Percentiles rank a stretch among this genome's conserved stretches.
phyloP scores from a whole-genome alignment of 2,329 filamentous ascomycete species.

The Pseudodiploospora longispora region DNA sequence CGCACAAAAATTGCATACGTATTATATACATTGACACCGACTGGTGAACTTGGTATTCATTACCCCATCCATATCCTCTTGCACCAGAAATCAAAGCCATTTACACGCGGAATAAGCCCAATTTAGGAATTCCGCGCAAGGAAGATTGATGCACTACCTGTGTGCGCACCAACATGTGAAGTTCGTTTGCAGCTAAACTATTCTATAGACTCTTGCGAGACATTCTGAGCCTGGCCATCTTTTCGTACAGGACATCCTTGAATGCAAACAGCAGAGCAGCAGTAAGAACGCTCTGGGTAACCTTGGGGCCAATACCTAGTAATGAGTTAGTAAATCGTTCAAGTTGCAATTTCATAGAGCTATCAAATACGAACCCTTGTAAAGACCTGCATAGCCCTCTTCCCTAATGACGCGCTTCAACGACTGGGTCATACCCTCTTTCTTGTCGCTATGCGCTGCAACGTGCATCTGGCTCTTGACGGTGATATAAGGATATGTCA shows the following conservation, averaged over 20 bases:
- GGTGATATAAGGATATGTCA: conserved; percentile 98
- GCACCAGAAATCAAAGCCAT: too few species aligned
- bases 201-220: conserved; percentile 25
- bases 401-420: conserved; percentile 74
- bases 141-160: too few species aligned
- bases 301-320: conserved; percentile 85
- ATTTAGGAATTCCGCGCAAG: too few species aligned
- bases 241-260: conserved; percentile 91
- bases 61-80: too few species aligned
- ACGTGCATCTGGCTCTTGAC: conserved; percentile 98
- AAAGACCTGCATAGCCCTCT: conserved; percentile 86
- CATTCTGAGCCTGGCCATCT: conserved; percentile 59
- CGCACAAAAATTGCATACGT: too few species aligned
- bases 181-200: too few species aligned
- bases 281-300: conserved; percentile 93
- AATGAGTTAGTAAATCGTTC: conserved; percentile 6
- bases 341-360: not conserved
- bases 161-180: too few species aligned
- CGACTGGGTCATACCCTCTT: conserved; percentile 71
- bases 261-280: conserved; percentile 96
- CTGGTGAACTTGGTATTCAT: too few species aligned
- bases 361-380: conserved; percentile 55
- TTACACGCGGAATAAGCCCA: too few species aligned
- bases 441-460: conserved; percentile 64
- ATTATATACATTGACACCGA: too few species aligned